phyloP scores from a whole-genome alignment of 2,329 filamentous ascomycete species.

The Aureobasidium sp. region DNA sequence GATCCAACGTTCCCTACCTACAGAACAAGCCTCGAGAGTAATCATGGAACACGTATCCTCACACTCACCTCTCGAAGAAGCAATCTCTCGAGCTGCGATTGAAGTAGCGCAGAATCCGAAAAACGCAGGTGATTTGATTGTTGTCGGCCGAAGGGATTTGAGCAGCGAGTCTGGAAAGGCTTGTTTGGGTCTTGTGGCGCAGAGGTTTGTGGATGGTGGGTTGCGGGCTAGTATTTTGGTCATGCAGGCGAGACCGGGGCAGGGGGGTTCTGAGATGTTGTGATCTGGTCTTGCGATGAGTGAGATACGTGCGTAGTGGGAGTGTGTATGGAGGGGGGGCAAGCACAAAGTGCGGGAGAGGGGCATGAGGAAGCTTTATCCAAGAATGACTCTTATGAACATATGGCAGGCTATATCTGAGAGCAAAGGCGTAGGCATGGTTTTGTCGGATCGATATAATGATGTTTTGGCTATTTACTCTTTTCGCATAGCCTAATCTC shows the following conservation, averaged over 20 bases:
- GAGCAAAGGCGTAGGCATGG: neutral
- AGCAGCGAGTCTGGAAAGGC: constrained; percentile 43
- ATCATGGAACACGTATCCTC: constrained; percentile 60
- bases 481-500: neutral
- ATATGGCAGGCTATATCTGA: neutral
- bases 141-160: constrained; percentile 65
- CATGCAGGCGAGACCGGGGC: constrained; percentile 61
- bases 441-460: neutral
- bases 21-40: constrained; percentile 58
- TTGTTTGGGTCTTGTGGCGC: constrained; percentile 67
- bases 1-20: constrained; percentile 61
- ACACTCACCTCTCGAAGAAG: constrained; percentile 47
- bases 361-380: neutral
- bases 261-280: neutral
- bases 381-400: constrained; percentile 12
- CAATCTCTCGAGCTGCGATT: constrained; percentile 60
- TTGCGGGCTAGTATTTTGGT: constrained; percentile 75
- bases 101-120: constrained; percentile 67
- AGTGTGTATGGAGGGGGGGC: neutral
- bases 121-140: constrained; percentile 76
- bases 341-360: neutral
- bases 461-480: neutral
- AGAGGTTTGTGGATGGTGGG: constrained; percentile 63
- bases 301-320: neutral
- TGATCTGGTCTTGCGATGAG: neutral